These are phyloP conservation scores for Fusarium veterinarium DNA, from an alignment of 2,329 filamentous ascomycete genomes.

Conservation along the genomic window DNA sequence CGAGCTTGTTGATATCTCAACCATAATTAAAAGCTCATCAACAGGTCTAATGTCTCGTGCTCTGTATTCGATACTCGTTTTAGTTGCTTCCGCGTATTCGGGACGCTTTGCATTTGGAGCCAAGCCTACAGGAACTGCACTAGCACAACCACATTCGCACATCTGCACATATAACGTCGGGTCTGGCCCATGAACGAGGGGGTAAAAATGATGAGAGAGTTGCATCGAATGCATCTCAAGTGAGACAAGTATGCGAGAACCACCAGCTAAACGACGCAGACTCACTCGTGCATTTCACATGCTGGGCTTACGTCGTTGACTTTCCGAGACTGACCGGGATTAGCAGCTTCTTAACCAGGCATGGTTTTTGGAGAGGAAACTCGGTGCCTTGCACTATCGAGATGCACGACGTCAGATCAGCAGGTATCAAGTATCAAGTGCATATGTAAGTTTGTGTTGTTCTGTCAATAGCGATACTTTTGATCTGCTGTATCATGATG, in stretches of 20 bases:
- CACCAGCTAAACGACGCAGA: conserved; percentile 8
- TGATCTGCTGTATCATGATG: conserved; percentile 9
- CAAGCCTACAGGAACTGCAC: background rate
- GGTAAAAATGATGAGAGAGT: conserved; percentile 4
- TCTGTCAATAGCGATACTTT: background rate
- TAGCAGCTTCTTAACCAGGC: background rate
- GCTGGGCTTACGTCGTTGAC: conserved; percentile 38
- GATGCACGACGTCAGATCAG: conserved; percentile 31
- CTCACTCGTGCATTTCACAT: conserved; percentile 16
- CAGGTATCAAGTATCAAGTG: background rate
- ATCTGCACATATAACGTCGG: background rate
- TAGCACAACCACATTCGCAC: background rate
- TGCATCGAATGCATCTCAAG: conserved; percentile 4
- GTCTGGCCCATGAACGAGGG: conserved; percentile 1
- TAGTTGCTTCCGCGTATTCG: conserved; percentile 22
- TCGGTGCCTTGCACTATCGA: conserved; percentile 31
- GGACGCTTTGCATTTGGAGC: background rate
- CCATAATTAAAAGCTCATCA: background rate
- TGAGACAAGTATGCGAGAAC: conserved; percentile 24
- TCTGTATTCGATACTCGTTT: background rate
- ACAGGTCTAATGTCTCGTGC: background rate
- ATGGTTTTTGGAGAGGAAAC: background rate
- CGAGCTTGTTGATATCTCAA: conserved; percentile 1
- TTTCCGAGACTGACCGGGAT: conserved; percentile 12
- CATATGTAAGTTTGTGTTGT: background rate